Evolutionary conservation across 192 early-diverging fungal genomes (phyloP), one percentile per base, ranked within the genome.

Genomic region (Podila epicladia): DNA sequence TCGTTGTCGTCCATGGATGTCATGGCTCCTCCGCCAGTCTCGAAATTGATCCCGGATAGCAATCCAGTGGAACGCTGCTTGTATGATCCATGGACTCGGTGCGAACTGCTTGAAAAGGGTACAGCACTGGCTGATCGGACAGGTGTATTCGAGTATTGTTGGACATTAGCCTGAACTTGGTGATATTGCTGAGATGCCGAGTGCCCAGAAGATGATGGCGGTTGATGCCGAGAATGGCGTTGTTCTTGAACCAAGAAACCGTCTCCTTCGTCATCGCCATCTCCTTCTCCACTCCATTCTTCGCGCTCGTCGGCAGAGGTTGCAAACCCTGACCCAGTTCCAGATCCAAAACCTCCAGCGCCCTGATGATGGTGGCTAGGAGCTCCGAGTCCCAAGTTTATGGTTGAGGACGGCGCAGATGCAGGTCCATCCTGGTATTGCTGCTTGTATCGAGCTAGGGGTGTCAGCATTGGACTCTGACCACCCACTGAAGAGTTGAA

Each of bases 211-310:
- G 41, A 45, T 45, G 41, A 3, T 3, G 41, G 55, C 5, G 24
- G 26, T 62, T 61, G 69, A 7, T 64, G 69, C 45, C 62, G 55
- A 9, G 31, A 50, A 48, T 64, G 49, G 3, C 24, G 62, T 9
- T 71, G 62, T 6, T 70, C 64, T 15, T 61, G 69, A 19, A 41
- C 37, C 58, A 67, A 37, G 51, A 72, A 67, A 0, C 65, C 76
- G 9, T 80, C 77, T 1, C 77, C 71, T 53, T 80, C 77, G 51
- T 68, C 77, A 58, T 80, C 71, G 0, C 77, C 67, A 65, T 80
- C 77, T 6, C 67, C 67, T 60, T 80, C 77, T 4, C 65, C 67
- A 57, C 77, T 80, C 77, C 77, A 80, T n/a, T 80, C 77, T 11
- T 80, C 71, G 12, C 77, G 71, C 38, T 80, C 77, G 33, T 80